Evolutionary conservation across 2,329 filamentous ascomycete species (phyloP).

Genomic region (Alternaria sp.): DNA sequence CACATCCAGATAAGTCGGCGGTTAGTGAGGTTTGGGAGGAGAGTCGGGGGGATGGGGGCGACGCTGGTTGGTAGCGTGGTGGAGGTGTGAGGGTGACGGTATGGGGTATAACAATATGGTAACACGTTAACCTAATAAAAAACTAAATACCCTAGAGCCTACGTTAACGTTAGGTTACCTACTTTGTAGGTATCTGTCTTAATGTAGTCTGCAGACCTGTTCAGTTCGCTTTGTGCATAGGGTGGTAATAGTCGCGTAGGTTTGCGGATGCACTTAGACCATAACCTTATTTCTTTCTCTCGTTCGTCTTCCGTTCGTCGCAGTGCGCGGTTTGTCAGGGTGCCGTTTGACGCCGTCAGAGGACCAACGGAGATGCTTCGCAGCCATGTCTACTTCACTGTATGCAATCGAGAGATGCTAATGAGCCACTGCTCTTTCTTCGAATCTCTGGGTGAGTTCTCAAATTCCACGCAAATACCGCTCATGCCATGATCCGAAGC

Average conservation of each 20-base stretch:
- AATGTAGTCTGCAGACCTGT: background rate
- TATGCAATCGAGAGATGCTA: background rate
- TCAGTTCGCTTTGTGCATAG: background rate
- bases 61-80: background rate
- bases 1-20: background rate
- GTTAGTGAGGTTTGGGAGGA: background rate
- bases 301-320: background rate
- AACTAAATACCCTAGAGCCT: background rate
- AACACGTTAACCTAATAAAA: too few relatives aligned
- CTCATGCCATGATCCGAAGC: background rate
- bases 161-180: background rate
- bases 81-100: background rate
- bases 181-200: background rate
- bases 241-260: background rate
- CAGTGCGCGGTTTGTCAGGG: background rate
- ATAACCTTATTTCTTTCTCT: background rate
- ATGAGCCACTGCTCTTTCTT: background rate
- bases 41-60: background rate
- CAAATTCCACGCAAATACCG: background rate
- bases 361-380: background rate
- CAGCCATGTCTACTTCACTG: background rate
- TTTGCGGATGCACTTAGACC: background rate
- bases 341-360: background rate
- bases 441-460: background rate
- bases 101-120: too few relatives aligned